Conservation (phyloP, 176 grass and related monocot genomes). For the Echinochloa phyllopogon region DNA sequence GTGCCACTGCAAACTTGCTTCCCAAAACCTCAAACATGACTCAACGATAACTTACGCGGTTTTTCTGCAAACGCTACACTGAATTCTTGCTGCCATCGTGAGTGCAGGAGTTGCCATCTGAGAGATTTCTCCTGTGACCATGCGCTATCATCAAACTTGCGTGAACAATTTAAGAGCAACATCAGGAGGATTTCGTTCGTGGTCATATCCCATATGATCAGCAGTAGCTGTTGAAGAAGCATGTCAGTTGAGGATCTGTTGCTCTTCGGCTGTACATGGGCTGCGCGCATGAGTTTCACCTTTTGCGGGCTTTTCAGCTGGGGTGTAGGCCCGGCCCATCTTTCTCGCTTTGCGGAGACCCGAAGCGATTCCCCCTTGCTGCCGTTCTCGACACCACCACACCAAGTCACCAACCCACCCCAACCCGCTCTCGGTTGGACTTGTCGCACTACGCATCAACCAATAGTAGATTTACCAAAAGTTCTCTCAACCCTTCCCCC, state of each 20-base stretch:
- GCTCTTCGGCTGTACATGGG: not conserved
- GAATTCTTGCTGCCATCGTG: not conserved
- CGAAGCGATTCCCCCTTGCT: constrained; percentile 32
- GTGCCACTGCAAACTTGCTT: not conserved
- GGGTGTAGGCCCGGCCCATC: not conserved
- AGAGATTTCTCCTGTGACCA: not conserved
- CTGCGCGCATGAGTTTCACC: not conserved
- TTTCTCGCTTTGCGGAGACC: not conserved
- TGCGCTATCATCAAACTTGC: not conserved
- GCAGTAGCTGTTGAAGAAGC: not conserved
- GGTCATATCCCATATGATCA: not conserved
- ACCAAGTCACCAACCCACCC: constrained; percentile 22
- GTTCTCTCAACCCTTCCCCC: no score
- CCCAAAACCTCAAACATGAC: not conserved
- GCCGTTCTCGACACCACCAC: not conserved
- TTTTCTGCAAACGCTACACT: not conserved
- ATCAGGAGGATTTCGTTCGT: not conserved
- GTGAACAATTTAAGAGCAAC: not conserved
- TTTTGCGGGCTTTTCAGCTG: not conserved
- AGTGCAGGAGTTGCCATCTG: not conserved
- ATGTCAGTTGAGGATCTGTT: not conserved
- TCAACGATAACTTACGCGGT: not conserved
- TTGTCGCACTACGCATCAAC: no score
- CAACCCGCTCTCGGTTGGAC: no score
- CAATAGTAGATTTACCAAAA: no score